These are phyloP conservation scores for Symbiodinium natans DNA, from an alignment of 73 alveolate genomes.

Conservation along the genomic window DNA sequence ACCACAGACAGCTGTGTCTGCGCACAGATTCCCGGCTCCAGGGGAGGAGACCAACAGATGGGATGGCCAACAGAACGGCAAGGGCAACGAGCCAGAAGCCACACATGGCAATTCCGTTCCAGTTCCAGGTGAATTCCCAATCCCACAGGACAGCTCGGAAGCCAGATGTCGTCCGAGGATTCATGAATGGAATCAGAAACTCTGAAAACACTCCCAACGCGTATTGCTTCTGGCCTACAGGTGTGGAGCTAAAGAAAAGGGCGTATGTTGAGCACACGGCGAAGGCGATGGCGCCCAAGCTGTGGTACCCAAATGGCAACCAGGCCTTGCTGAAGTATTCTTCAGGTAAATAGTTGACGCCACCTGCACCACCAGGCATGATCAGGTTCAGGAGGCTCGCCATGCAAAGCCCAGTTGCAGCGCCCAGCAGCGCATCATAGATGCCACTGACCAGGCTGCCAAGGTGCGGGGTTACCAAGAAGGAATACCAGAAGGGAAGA, in stretches of 20 bases:
- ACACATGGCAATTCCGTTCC: slow-evolving; percentile 80
- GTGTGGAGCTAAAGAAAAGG: slow-evolving; percentile 35
- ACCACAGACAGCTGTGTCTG: slow-evolving; percentile 28
- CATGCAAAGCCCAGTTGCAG: slow-evolving; percentile 5
- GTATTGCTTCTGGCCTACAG: slow-evolving; percentile 61
- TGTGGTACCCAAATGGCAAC: slow-evolving; percentile 54
- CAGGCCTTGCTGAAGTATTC: slow-evolving; percentile 40
- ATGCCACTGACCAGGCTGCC: slow-evolving; percentile 57
- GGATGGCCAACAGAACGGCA: slow-evolving; percentile 55
- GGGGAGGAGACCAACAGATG: slow-evolving; percentile 41
- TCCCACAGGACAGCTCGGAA: slow-evolving; percentile 68
- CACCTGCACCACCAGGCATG: slow-evolving; percentile 63
- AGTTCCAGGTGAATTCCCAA: slow-evolving; percentile 74
- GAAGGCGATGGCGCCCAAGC: not conserved
- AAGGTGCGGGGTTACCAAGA: slow-evolving; percentile 46
- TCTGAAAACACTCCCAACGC: slow-evolving; percentile 51
- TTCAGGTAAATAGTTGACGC: not conserved
- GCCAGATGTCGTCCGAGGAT: slow-evolving; percentile 38
- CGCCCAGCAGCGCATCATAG: slow-evolving; percentile 49
- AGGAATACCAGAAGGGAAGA: slow-evolving; percentile 76
- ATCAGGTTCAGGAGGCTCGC: slow-evolving; percentile 32
- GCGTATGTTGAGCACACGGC: slow-evolving; percentile 45
- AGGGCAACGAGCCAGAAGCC: slow-evolving; percentile 59
- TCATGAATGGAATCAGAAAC: slow-evolving; percentile 70
- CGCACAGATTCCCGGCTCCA: slow-evolving; percentile 1